Evolutionary conservation across 192 early-diverging fungal genomes (phyloP), one percentile per base, ranked within the genome.

Genomic region (Entomortierella beljakovae): DNA sequence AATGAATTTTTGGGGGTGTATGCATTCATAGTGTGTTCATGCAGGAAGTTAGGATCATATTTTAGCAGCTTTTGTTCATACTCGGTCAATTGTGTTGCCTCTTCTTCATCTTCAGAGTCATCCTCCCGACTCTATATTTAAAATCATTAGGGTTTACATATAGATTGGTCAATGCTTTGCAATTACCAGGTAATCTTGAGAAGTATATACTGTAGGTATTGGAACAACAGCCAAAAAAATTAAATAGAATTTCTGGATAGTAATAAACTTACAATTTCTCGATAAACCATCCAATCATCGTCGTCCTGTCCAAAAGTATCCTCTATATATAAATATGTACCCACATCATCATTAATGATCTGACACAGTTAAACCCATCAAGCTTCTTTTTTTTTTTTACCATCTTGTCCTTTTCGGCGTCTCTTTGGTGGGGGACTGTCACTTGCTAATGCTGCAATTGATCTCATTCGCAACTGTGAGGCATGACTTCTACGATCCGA

Each of bases 281-380:
- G 87, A 70, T 98, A 98, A 40, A 98, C 87, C 74, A 90, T 88
- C 96, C 96, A 98, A 80, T 97, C 95, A 10, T 90, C 92, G 71
- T 96, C 95, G 63, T 96, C 93, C 6, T 90, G 91, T n/a, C 96
- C 96, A 86, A 98, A 98, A 4, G 91, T 94, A 61, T 98, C 96
- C 77, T 96, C 95, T 90, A 72, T 37, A 55, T 37, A 16, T 22
- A 35, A 38, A 60, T n/a, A n/a, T n/a, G n/a, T n/a, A n/a, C n/a
- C n/a, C n/a, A n/a, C n/a, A n/a, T n/a, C n/a, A n/a, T n/a, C n/a
- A n/a, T n/a, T n/a, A n/a, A n/a, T n/a, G n/a, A n/a, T n/a, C n/a
- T n/a, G n/a, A n/a, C n/a, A n/a, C n/a, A n/a, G n/a, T n/a, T n/a
- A n/a, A n/a, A n/a, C n/a, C n/a, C n/a, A n/a, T n/a, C n/a, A n/a